Evolutionary conservation across 2,329 filamentous ascomycete species (phyloP).

Genomic region (Aspergillus arachidicola): DNA sequence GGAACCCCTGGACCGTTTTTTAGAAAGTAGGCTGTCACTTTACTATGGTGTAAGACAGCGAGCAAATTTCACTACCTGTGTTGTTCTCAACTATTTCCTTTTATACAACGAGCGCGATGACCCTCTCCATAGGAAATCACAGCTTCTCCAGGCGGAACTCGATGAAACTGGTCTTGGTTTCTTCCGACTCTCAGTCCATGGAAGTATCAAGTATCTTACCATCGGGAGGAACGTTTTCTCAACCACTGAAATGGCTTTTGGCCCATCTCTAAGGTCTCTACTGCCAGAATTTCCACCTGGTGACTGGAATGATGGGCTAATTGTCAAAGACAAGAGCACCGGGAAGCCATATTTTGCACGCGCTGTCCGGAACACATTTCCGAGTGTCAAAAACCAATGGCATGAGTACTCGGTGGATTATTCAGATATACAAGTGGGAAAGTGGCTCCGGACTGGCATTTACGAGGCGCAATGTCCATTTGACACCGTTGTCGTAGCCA

Average conservation of each 20-base stretch:
- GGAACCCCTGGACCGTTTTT: background rate
- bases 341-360: slow-evolving; percentile 25
- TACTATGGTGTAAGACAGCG: background rate
- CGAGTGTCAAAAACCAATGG: slow-evolving; percentile 25
- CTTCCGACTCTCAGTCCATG: background rate
- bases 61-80: background rate
- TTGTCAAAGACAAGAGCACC: slow-evolving; percentile 19
- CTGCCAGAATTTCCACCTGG: slow-evolving; percentile 27
- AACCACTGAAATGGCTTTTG: slow-evolving; percentile 31
- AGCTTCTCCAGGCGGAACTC: background rate
- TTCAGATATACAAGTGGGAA: slow-evolving; percentile 19
- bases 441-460: slow-evolving; percentile 26
- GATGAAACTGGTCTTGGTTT: background rate
- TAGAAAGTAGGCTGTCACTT: background rate
- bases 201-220: background rate
- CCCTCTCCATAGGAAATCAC: background rate
- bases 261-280: slow-evolving; percentile 26
- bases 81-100: background rate
- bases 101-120: background rate
- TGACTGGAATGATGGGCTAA: slow-evolving; percentile 36
- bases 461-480: slow-evolving; percentile 27
- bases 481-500: slow-evolving; percentile 30
- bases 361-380: slow-evolving; percentile 21
- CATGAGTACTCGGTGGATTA: slow-evolving; percentile 28
- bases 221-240: background rate